Evolutionary conservation across 2,329 filamentous ascomycete species (phyloP), one percentile per base, ranked within the genome.

Genomic region (Pseudocercospora fuligena): DNA sequence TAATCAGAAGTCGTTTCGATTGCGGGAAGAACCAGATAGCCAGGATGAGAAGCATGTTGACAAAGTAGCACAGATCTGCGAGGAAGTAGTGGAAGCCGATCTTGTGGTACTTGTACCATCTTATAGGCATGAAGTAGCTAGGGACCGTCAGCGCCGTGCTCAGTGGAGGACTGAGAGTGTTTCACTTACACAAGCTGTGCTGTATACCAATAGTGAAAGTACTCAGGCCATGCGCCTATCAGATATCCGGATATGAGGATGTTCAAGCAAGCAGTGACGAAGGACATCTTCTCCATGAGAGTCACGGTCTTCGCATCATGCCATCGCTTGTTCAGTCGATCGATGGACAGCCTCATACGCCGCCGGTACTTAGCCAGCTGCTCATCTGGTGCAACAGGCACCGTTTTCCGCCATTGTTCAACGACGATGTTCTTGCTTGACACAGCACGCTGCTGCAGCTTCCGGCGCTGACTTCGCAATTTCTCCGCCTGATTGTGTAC

Each of bases 51-150:
- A 99, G 85, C 36, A 97, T 82, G 80, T 99, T 99, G 85, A 97
- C 93, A 76, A 98, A 99, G 82, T 99, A 99, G 83, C 95, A 99
- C 54, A 99, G 88, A 80, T 99, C 95, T 43, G 94, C 94, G 29
- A 98, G 84, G 80, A 99, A 98, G 82, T 99, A 99, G 80, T 97
- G 94, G 76, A 96, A 97, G 64, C 94, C 95, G 65, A 91, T 92
- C 74, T 90, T 89, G 77, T 93, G 93, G 80, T 99, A 99, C 65
- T 91, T 92, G 82, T 93, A 95, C 81, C 88, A 94, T 58, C 95
- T 91, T 72, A 99, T 92, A 12, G 95, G 95, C 94, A 98, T 97
- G 80, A 97, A 98, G 81, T 97, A 98, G 67, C 92, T 76, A 56
- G 29, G 5, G 33, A 14, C 8, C n/a, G 64, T 74, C 61, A 75